Percentiles rank a stretch among this genome's conserved stretches.
Evolutionary conservation across 176 grass and related monocot genomes (phyloP).

Genomic region (maize (Zea mays)): DNA sequence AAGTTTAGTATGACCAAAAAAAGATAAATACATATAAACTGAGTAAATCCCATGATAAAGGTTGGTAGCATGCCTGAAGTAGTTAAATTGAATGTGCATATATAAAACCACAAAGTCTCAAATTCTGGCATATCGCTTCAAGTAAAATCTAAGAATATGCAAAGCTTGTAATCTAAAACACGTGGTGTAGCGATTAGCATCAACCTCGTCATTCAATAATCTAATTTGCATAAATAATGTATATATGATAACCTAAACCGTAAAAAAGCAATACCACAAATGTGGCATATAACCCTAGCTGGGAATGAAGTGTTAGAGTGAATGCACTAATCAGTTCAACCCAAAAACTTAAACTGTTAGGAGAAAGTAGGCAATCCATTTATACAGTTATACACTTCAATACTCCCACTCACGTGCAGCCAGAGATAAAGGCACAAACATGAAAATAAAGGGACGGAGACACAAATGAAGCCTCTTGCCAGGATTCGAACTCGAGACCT

Average conservation of each 20-base stretch:
- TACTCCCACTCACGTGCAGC: no score
- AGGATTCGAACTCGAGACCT: no score
- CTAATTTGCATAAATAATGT: background rate
- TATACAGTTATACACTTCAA: no score
- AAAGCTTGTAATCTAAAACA: no score
- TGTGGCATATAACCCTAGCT: background rate
- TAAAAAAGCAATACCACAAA: background rate
- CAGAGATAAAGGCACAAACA: no score
- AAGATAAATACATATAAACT: background rate
- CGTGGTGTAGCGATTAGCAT: background rate
- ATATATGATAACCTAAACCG: background rate
- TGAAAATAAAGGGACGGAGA: no score
- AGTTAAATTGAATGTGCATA: background rate
- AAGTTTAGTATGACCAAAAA: background rate
- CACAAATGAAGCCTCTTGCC: no score
- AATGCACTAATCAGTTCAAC: no score
- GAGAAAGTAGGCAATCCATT: no score
- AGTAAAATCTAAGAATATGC: background rate
- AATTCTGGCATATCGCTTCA: background rate
- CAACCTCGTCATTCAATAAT: background rate
- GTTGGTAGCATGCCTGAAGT: background rate
- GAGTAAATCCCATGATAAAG: background rate
- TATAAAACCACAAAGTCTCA: background rate
- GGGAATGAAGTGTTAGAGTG: no score
- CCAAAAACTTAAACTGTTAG: no score